Percentiles rank a stretch among this genome's conserved stretches.
These are phyloP conservation scores for Suillus placidus DNA, from an alignment of 768 basidiomycete genomes.

Conservation along the genomic window DNA sequence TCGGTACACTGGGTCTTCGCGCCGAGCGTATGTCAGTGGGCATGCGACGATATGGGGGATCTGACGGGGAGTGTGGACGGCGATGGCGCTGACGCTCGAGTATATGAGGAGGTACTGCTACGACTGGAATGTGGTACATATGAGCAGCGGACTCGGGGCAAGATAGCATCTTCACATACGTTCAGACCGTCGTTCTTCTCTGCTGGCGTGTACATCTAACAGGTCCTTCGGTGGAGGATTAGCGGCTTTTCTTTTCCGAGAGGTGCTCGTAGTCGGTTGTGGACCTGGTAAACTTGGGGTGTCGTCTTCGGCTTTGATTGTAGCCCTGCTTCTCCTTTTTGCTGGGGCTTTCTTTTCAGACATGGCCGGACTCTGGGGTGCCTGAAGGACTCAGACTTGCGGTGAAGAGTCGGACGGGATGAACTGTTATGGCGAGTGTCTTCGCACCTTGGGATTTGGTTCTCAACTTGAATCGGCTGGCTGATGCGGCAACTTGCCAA, in stretches of 20 bases:
- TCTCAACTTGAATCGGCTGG: constrained; percentile 15
- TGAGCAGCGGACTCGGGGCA: constrained; percentile 16
- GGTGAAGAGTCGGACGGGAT: constrained; percentile 18
- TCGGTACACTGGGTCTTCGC: constrained; percentile 25
- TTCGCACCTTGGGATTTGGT: constrained; percentile 17
- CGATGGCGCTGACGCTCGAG: constrained; percentile 32
- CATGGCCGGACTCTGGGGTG: constrained; percentile 23
- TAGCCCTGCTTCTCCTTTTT: constrained; percentile 22
- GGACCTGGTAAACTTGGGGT: constrained; percentile 8
- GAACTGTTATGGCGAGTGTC: constrained; percentile 32
- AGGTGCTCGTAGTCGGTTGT: constrained; percentile 11
- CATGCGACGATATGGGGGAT: constrained; percentile 26
- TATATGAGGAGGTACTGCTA: constrained; percentile 21
- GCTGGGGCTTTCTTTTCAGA: constrained; percentile 27
- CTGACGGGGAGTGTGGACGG: constrained; percentile 20
- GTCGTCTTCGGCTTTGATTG: constrained; percentile 15
- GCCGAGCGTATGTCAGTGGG: constrained; percentile 30
- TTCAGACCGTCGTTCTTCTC: constrained; percentile 30
- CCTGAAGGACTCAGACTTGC: constrained; percentile 13
- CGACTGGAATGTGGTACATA: constrained; percentile 16
- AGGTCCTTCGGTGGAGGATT: constrained; percentile 13
- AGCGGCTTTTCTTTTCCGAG: constrained; percentile 32
- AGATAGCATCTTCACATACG: constrained; percentile 19
- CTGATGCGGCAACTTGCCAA: constrained; percentile 15
- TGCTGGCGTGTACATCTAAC: constrained; percentile 20